Evolutionary conservation across 768 basidiomycete species (phyloP), one percentile per base, ranked within the genome.

Genomic region (Suillus clintonianus): DNA sequence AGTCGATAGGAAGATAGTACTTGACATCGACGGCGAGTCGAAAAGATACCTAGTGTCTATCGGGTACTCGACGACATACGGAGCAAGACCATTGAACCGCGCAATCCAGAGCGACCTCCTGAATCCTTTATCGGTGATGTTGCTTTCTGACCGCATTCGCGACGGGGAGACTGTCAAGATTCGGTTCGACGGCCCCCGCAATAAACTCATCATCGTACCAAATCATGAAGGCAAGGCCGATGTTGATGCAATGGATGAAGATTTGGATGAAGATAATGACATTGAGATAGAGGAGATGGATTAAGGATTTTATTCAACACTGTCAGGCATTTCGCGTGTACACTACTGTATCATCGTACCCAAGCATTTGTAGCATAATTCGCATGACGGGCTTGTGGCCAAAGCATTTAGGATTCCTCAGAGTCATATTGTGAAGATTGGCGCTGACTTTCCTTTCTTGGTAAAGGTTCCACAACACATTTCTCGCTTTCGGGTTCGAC

Each of bases 71-170:
- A 81, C 94, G 1, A 79, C 82, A 22, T 97, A 97, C 72, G 95
- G 97, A 67, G 97, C 96, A 62, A 88, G 97, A 47, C 97, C 97
- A 1, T 84, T 98, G 66, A 93, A 94, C 72, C 86, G 95, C 39
- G 86, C 92, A 5, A 96, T 99, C 68, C 96, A 97, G 77, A 89
- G 85, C 69, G 94, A 98, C 70, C 82, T 99, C 41, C 83, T 99
- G 70, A 96, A 97, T 74, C 97, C 96, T 14, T 79, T 99, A 42
- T 93, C 94, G 17, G 80, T 90, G 62, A 83, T 91, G 82, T 82
- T 99, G 48, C 86, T 99, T 55, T 89, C 93, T 45, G 92, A 91
- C 68, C 85, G 88, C 48, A 81, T 98, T 59, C 81, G 87, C 47
- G 95, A 98, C 60, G 89, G 89, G 15, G 97, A 99, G 77, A 84